Evolutionary conservation across 2,329 filamentous ascomycete genomes (phyloP), one percentile per base, ranked within the genome.

Genomic region (Amauroascus verrucosus): DNA sequence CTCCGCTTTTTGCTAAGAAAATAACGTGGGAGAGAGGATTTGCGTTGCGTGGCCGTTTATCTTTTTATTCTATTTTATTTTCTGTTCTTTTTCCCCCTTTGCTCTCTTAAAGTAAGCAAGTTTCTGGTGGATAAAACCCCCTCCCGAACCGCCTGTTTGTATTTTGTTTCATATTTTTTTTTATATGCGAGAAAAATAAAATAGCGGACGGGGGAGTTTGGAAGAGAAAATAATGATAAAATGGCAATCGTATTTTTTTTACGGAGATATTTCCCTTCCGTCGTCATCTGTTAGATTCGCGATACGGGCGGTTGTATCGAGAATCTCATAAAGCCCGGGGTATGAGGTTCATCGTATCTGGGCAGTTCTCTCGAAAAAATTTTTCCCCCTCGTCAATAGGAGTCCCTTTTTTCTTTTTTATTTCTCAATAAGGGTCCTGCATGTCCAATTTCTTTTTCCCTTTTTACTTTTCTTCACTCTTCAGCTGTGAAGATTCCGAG

Each of bases 291-390:
- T 13, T 7, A 26, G 22, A 37, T 37, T 48, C 18, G 46, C 16
- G 30, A 48, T 37, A 48, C 46, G 22, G 22, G 30, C 46, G 46
- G 46, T 82, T 59, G 77, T 77, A 28, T 70, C 66, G 60, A 79
- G 78, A 20, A 95, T 72, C 60, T 76, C 61, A 33, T 87, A 32
- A 87, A 74, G 64, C 43, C 74, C 67, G 4, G 30, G 30, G 30
- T 46, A 16, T 46, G 35, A 16, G 26, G 22, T n/a, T 11, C 22
- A 33, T 32, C 38, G 18, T 41, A 20, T 40, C 6, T 8, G 14
- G 33, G 6, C 9, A 4, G 13, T 18, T 18, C 1, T 40, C 37
- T 7, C 37, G n/a, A n/a, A n/a, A n/a, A n/a, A n/a, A n/a, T 13
- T 13, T 13, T 13, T n/a, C 33, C 11, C 14, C 14, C 33, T 35